A percentile compares a stretch with the other conserved stretches of the same genome.
Evolutionary conservation across 768 basidiomycete genomes (phyloP).

Genomic region (Lentinula guzmanii): DNA sequence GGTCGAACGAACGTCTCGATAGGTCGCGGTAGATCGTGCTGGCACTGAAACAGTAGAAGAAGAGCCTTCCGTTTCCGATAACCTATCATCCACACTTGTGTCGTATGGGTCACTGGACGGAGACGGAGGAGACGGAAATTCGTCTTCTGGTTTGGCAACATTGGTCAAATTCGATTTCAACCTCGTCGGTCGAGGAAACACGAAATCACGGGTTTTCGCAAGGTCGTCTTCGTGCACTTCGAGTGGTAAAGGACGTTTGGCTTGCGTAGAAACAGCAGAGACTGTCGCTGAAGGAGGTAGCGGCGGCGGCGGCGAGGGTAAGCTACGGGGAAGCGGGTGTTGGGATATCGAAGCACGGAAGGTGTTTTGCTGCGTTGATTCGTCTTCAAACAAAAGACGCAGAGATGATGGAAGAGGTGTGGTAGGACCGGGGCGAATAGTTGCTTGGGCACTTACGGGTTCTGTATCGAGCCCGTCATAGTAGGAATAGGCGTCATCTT

Average conservation of each 20-base stretch:
- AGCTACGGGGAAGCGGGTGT: conserved; percentile 17
- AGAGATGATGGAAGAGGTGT: conserved; percentile 69
- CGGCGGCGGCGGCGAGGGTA: conserved; percentile 17
- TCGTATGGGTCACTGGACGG: background rate
- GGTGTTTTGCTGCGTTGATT: conserved; percentile 28
- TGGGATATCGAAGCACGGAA: conserved; percentile 35
- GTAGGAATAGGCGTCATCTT: conserved; percentile 15
- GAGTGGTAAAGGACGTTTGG: conserved; percentile 21
- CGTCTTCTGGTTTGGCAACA: conserved; percentile 21
- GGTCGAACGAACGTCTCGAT: conserved; percentile 15
- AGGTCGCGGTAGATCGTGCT: conserved; percentile 4
- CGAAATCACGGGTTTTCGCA: conserved; percentile 44
- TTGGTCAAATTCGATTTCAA: conserved; percentile 23
- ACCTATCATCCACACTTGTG: conserved; percentile 1
- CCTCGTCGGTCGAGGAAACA: conserved; percentile 39
- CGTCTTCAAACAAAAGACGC: conserved; percentile 72
- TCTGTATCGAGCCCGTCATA: conserved; percentile 15
- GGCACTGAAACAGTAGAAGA: background rate
- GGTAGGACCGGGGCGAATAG: conserved; percentile 42
- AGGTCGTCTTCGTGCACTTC: conserved; percentile 31
- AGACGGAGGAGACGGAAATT: conserved; percentile 5
- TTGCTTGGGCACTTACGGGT: conserved; percentile 26
- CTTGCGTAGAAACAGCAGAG: conserved; percentile 29
- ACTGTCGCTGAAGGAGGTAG: conserved; percentile 19
- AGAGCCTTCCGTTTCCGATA: background rate